phyloP scores from a whole-genome alignment of 75 land plant genomes.

The Sequoiadendron giganteum region DNA sequence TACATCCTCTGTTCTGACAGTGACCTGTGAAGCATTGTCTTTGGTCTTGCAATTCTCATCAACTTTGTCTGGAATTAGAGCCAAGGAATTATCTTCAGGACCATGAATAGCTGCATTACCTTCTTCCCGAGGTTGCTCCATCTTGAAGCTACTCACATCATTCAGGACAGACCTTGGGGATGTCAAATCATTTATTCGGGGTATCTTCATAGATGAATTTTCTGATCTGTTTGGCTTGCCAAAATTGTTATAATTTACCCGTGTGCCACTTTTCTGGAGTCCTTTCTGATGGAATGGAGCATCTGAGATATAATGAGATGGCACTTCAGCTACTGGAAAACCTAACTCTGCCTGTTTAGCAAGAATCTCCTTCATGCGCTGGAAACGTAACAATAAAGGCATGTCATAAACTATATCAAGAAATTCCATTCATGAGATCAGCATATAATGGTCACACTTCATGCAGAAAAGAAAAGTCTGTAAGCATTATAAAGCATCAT shows the following conservation, averaged over 20 bases:
- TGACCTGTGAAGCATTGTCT: not conserved
- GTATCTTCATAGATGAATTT: not conserved
- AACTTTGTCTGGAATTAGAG: not conserved
- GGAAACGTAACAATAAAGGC: conserved; percentile 21
- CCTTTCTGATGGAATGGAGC: conserved; percentile 22
- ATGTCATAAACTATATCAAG: not conserved
- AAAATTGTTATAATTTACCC: conserved; percentile 11
- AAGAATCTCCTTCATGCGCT: conserved; percentile 87
- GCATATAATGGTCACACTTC: not conserved
- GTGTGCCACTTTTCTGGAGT: conserved; percentile 8
- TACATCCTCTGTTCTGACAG: conserved; percentile 6
- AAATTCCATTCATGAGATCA: not conserved
- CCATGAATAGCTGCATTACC: not conserved
- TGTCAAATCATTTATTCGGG: not conserved
- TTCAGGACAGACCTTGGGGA: conserved; percentile 13
- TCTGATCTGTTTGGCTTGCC: conserved; percentile 27
- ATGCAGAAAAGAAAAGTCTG: not conserved
- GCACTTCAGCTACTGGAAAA: conserved; percentile 84
- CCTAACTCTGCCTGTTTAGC: conserved; percentile 87
- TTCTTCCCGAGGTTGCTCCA: not conserved
- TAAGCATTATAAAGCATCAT: not conserved
- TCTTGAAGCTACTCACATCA: not conserved
- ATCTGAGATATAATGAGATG: conserved; percentile 61
- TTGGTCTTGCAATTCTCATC: not conserved
- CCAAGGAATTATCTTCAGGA: not conserved